These are phyloP conservation scores for Akanthomyces uredinophilus DNA, from an alignment of 2,329 filamentous ascomycete genomes.

Conservation along the genomic window DNA sequence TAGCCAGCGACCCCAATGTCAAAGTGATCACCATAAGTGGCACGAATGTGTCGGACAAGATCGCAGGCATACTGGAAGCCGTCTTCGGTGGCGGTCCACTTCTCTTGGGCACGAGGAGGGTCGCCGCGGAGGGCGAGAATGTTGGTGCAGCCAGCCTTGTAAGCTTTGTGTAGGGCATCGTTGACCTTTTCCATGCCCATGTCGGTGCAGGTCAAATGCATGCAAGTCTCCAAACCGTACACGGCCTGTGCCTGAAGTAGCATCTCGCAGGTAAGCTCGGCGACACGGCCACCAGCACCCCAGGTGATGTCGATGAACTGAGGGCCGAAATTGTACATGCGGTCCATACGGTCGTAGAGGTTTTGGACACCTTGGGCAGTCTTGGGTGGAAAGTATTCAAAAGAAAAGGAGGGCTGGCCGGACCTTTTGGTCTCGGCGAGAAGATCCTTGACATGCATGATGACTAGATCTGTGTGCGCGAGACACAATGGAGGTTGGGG, in stretches of 20 bases:
- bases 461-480: constrained; percentile 28
- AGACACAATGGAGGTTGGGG: neutral
- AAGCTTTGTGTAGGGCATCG: constrained; percentile 78
- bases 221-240: constrained; percentile 95
- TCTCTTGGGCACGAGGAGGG: constrained; percentile 86
- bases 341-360: constrained; percentile 98
- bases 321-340: constrained; percentile 91
- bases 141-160: constrained; percentile 94
- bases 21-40: constrained; percentile 69
- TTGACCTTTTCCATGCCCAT: constrained; percentile 94
- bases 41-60: constrained; percentile 76
- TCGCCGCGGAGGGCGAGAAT: constrained; percentile 92
- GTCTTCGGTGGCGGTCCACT: constrained; percentile 82
- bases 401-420: constrained; percentile 86
- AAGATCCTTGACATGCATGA: constrained; percentile 95
- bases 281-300: constrained; percentile 89
- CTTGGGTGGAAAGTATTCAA: constrained; percentile 99
- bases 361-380: constrained; percentile 97
- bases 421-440: constrained; percentile 74
- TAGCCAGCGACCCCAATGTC: constrained; percentile 97
- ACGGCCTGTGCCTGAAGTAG: constrained; percentile 91
- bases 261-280: constrained; percentile 95
- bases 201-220: constrained; percentile 98
- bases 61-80: constrained; percentile 92
- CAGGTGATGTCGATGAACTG: constrained; percentile 98